Percentiles rank a stretch among this genome's conserved stretches.
These are phyloP conservation scores for Orychophragmus violaceus DNA, from an alignment of 345 rosid species.

Conservation along the genomic window DNA sequence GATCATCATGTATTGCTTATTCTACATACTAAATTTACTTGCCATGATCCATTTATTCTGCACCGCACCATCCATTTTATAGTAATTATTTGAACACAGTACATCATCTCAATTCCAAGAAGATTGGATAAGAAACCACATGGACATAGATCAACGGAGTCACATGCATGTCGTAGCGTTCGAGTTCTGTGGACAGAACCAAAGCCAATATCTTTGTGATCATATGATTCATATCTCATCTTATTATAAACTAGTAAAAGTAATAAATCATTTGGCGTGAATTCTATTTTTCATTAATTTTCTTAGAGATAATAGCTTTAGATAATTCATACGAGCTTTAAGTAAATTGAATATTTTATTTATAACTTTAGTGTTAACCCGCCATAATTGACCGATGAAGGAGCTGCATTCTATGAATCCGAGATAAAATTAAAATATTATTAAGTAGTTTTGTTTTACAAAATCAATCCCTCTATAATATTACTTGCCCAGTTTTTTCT, in stretches of 20 bases:
- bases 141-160: constrained; percentile 11
- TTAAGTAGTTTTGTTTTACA: too few species aligned
- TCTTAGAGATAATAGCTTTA: too few species aligned
- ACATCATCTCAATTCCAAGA: neutral
- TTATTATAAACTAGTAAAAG: neutral
- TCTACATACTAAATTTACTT: neutral
- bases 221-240: constrained; percentile 19
- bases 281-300: too few species aligned
- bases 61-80: neutral
- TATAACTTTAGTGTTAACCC: too few species aligned
- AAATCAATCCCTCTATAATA: too few species aligned
- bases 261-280: too few species aligned
- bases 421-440: too few species aligned
- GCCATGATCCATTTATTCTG: neutral
- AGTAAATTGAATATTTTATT: too few species aligned
- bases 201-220: constrained; percentile 10
- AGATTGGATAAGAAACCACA: constrained; percentile 28
- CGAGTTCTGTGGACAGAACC: constrained; percentile 24
- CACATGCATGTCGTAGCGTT: constrained; percentile 9
- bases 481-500: too few species aligned
- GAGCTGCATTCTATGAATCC: too few species aligned
- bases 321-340: too few species aligned
- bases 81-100: neutral
- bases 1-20: neutral
- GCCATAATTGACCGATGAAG: too few species aligned